Conservation (phyloP, 345 rosid species). For the Citrus glauca region DNA sequence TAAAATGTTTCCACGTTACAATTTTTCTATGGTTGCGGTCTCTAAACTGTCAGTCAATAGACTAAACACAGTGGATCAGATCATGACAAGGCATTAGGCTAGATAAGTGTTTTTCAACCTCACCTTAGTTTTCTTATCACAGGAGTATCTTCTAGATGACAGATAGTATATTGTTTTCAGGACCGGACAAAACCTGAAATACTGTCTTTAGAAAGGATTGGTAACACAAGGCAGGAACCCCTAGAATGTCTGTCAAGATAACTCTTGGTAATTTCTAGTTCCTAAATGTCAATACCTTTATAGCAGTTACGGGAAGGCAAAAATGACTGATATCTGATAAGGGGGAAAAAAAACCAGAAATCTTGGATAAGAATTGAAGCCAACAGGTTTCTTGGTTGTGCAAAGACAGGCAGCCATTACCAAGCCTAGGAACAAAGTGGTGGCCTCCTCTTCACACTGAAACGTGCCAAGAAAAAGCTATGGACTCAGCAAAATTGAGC, state of each 20-base stretch:
- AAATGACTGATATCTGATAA: background rate
- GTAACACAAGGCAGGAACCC: background rate
- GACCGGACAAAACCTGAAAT: background rate
- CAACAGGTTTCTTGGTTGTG: conserved; percentile 42
- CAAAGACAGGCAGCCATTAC: conserved; percentile 45
- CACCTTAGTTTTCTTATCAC: background rate
- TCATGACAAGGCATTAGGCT: background rate
- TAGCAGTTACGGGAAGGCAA: background rate
- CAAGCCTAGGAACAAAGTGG: conserved; percentile 46
- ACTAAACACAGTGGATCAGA: background rate
- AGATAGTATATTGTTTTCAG: background rate
- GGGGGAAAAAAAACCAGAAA: background rate
- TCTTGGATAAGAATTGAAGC: conserved; percentile 33
- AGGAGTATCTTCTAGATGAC: background rate
- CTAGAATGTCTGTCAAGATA: background rate
- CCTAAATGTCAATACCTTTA: background rate
- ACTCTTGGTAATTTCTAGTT: background rate
- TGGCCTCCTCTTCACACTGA: conserved; percentile 51
- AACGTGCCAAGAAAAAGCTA: conserved; percentile 53
- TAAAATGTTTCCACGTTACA: background rate
- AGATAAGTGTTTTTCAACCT: background rate
- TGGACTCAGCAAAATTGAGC: conserved; percentile 44
- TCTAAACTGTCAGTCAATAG: background rate
- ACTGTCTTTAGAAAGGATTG: background rate
- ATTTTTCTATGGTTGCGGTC: background rate